Evolutionary conservation across 345 rosid genomes (phyloP), one percentile per base, ranked within the genome.

Genomic region (Eucalyptus curtisii): DNA sequence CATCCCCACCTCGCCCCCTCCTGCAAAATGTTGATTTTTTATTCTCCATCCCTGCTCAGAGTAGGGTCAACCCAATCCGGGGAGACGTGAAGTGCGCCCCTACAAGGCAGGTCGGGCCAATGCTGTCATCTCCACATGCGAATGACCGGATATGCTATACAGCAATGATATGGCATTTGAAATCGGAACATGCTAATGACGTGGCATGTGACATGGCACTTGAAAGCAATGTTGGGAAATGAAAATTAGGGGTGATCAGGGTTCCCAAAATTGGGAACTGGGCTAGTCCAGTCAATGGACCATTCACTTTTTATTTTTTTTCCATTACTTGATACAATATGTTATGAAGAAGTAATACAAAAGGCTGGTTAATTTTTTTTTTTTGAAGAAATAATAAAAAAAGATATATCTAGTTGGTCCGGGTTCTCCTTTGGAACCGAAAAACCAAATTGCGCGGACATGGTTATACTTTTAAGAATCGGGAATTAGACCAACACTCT

Each of bases 401-500:
- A 52, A 19, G 57, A 0, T 52, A 52, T 52, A 52, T 52, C 0
- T 20, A 52, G 5, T 52, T 8, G 57, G 57, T 52, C 10, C 0
- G 0, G n/a, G 5, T 52, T 52, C 0, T 52, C 57, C 25, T 20
- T 52, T 7, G 10, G 57, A 7, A 20, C 0, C 2, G 5, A 52
- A 52, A n/a, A 20, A 20, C 2, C 0, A 20, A 1, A 52, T 8
- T 19, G 5, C 4, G 0, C 2, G 0, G 0, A 3, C 57, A 52
- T 52, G 0, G 2, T 52, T 52, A 2, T 52, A 20, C 2, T 52
- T 52, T 20, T 52, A 19, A 19, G 10, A 52, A 52, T 52, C 0
- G 2, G 0, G 57, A 52, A 2, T 52, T 52, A 19, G 1, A 52
- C 10, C 57, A 52, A 7, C 57, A 52, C 57, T 52, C 2, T 52